Percentiles rank a stretch among this genome's conserved stretches.
phyloP scores from a whole-genome alignment of 345 rosid genomes.

The Lagerstroemia speciosa region DNA sequence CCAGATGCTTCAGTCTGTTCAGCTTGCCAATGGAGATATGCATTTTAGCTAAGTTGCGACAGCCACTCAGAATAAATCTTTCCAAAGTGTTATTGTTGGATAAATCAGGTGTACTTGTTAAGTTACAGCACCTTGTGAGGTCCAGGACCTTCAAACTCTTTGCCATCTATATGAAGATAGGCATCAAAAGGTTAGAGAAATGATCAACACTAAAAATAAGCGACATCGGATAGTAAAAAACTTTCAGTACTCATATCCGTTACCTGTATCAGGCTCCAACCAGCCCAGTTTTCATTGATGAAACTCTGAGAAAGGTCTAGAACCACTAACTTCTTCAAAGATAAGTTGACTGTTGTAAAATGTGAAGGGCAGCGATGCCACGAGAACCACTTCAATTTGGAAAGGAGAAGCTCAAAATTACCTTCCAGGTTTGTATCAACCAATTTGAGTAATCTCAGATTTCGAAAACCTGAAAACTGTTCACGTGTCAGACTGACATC shows the following conservation, averaged over 20 bases:
- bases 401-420: neutral
- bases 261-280: too few relatives aligned
- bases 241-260: too few relatives aligned
- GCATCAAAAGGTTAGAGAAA: too few relatives aligned
- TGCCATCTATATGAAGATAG: constrained; percentile 7
- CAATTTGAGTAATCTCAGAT: neutral
- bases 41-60: constrained; percentile 14
- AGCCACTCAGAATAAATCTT: constrained; percentile 17
- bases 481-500: neutral
- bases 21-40: constrained; percentile 21
- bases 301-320: too few relatives aligned
- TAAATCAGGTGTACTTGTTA: constrained; percentile 17
- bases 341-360: too few relatives aligned
- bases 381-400: neutral
- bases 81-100: constrained; percentile 16
- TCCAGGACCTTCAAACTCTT: constrained; percentile 18
- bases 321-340: too few relatives aligned
- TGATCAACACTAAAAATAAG: too few relatives aligned
- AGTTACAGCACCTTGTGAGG: constrained; percentile 12
- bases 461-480: neutral
- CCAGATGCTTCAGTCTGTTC: neutral
- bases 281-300: too few relatives aligned
- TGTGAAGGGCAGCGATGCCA: neutral
- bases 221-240: too few relatives aligned
- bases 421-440: neutral